Evolutionary conservation across 129 eudicot genomes (phyloP), one percentile per base, ranked within the genome.

Genomic region (Logfia minima): DNA sequence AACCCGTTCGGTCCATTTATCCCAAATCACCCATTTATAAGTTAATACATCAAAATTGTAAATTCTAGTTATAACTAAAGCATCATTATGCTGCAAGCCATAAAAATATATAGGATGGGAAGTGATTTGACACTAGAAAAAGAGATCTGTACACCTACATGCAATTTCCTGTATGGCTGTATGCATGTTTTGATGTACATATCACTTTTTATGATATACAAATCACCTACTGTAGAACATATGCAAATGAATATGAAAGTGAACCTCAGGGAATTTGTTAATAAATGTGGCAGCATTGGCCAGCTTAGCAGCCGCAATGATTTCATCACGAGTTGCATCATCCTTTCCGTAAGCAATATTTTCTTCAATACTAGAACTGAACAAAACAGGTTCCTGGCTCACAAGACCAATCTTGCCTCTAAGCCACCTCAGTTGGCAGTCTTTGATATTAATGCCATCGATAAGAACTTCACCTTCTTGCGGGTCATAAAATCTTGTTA

Each of bases 401-500:
- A 91, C 97, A 63, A 91, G 97, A 52, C 97, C 85, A 2, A 91
- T 86, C 67, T 91, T 91, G 13, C 78, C 81, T 83, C 97, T 88
- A 16, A 88, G 80, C 97, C 97, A 91, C 72, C 74, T 86, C 11
- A 88, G 84, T 43, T 91, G 88, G 66, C 76, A 86, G n/a, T 91
- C 91, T 70, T 83, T 91, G 26, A 91, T 78, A 79, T 86, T 86
- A 19, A 80, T 79, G 52, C 81, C 88, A 77, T 91, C 96, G 14
- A 91, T 86, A 23, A 85, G 71, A 72, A 91, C 89, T 80, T 86
- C 85, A 35, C 97, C 97, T 68, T 76, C 73, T 55, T 84, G 91
- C 0, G 97, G 97, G 75, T 91, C 97, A 51, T 91, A 91, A 78
- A 91, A 91, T 62, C 93, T 81, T 78, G 85, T 87, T n/a, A 91